These are phyloP conservation scores for Boletus rubropictus DNA, from an alignment of 768 basidiomycete genomes.

Conservation along the genomic window DNA sequence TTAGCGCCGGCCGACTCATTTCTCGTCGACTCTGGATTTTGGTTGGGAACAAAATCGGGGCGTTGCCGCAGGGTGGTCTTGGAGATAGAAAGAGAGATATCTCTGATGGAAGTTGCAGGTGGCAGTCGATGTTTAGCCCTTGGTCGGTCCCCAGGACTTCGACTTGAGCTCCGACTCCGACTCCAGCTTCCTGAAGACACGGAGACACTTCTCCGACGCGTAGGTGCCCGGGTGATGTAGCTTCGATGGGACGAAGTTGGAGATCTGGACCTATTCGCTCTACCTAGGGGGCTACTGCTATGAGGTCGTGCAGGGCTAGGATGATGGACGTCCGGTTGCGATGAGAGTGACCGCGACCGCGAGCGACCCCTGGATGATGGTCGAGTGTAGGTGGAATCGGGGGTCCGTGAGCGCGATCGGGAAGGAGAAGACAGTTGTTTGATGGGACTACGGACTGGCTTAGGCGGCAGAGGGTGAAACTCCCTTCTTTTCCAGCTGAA, in stretches of 20 bases:
- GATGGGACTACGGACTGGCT: constrained; percentile 30
- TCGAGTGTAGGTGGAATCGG: constrained; percentile 60
- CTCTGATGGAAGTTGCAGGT: constrained; percentile 36
- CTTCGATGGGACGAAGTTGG: constrained; percentile 42
- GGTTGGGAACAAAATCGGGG: constrained; percentile 14
- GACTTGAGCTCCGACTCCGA: constrained; percentile 47
- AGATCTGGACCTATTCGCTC: constrained; percentile 35
- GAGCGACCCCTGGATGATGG: constrained; percentile 63
- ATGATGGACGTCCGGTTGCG: constrained; percentile 50
- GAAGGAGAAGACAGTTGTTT: constrained; percentile 43
- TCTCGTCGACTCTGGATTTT: constrained; percentile 24
- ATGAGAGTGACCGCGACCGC: constrained; percentile 54
- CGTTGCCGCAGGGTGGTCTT: constrained; percentile 27
- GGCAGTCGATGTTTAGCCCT: constrained; percentile 64
- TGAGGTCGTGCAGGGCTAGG: constrained; percentile 42
- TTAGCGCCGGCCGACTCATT: constrained; percentile 36
- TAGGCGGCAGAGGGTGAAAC: constrained; percentile 37
- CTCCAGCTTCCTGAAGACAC: constrained; percentile 51
- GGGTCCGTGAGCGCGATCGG: constrained; percentile 48
- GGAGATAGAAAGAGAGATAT: constrained; percentile 28
- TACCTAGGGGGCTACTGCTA: constrained; percentile 47
- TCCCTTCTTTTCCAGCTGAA: constrained; percentile 67
- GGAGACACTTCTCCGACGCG: constrained; percentile 45
- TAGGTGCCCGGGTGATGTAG: constrained; percentile 28
- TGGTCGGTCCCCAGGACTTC: constrained; percentile 47